A percentile compares a stretch with the other conserved stretches of the same genome.
Conservation (phyloP, 768 basidiomycete genomes). For the Xerocomus spinulosus region DNA sequence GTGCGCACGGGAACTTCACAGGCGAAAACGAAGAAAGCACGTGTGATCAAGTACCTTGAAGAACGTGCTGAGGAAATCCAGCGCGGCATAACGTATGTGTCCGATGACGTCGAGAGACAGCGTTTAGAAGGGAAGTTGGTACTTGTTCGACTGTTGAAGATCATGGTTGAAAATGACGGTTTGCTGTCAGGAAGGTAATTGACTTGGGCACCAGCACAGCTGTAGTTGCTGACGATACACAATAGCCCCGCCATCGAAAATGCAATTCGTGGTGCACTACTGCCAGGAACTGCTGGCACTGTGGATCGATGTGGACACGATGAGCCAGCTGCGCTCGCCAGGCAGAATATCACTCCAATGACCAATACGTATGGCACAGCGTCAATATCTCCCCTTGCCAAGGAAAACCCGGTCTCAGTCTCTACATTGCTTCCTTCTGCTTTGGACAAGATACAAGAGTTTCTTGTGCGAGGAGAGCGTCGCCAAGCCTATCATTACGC, state of each 20-base stretch:
- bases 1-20: slow-evolving; percentile 61
- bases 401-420: slow-evolving; percentile 53
- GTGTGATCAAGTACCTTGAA: slow-evolving; percentile 72
- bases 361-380: slow-evolving; percentile 15
- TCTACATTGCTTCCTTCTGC: slow-evolving; percentile 58
- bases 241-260: slow-evolving; percentile 61
- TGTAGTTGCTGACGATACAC: slow-evolving; percentile 14
- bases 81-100: slow-evolving; percentile 68
- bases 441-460: slow-evolving; percentile 72
- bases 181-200: slow-evolving; percentile 75
- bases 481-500: slow-evolving; percentile 85
- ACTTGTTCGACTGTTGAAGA: slow-evolving; percentile 66
- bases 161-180: slow-evolving; percentile 89
- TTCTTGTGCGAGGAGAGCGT: slow-evolving; percentile 80
- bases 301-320: slow-evolving; percentile 20
- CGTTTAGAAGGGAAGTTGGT: slow-evolving; percentile 73
- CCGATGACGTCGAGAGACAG: slow-evolving; percentile 47
- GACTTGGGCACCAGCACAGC: background rate
- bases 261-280: slow-evolving; percentile 68
- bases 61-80: slow-evolving; percentile 73
- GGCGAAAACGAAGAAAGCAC: slow-evolving; percentile 78
- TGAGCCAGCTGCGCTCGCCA: slow-evolving; percentile 11
- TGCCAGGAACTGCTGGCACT: slow-evolving; percentile 48
- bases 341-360: slow-evolving; percentile 31
- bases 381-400: slow-evolving; percentile 24